phyloP scores from a whole-genome alignment of 768 basidiomycete species.

The Rhizopogon vesiculosus region DNA sequence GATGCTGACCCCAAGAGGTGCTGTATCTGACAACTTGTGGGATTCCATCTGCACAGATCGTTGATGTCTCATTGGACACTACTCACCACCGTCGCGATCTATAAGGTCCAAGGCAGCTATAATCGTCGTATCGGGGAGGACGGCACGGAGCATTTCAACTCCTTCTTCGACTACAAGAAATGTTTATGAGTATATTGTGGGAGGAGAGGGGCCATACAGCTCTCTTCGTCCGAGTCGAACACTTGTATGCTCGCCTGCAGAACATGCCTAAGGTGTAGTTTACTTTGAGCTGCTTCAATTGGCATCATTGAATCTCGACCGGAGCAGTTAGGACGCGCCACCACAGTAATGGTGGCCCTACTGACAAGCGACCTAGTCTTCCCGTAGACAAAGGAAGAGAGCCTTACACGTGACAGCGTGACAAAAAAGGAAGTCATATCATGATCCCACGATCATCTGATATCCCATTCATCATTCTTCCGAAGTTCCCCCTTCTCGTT shows the following conservation, averaged over 20 bases:
- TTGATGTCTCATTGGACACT: background rate
- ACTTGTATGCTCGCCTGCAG: constrained; percentile 28
- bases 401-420: no score
- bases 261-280: constrained; percentile 18
- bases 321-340: background rate
- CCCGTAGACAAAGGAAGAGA: no score
- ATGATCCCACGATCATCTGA: no score
- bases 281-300: constrained; percentile 1
- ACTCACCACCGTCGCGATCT: constrained; percentile 62
- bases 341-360: background rate
- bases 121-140: constrained; percentile 61
- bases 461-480: no score
- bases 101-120: constrained; percentile 75
- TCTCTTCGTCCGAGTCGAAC: constrained; percentile 21
- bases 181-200: background rate
- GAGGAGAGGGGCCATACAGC: constrained; percentile 19
- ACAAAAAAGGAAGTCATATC: no score
- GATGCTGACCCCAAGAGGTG: constrained; percentile 50
- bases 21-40: constrained; percentile 55
- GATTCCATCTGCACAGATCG: background rate
- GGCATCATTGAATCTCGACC: background rate
- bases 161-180: constrained; percentile 41
- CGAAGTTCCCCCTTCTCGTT: no score
- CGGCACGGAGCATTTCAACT: constrained; percentile 47
- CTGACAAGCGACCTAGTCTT: no score